A percentile compares a stretch with the other conserved stretches of the same genome.
These are phyloP conservation scores for Globisporangium spiculum DNA, from an alignment of 352 stramenopile species.

Conservation along the genomic window DNA sequence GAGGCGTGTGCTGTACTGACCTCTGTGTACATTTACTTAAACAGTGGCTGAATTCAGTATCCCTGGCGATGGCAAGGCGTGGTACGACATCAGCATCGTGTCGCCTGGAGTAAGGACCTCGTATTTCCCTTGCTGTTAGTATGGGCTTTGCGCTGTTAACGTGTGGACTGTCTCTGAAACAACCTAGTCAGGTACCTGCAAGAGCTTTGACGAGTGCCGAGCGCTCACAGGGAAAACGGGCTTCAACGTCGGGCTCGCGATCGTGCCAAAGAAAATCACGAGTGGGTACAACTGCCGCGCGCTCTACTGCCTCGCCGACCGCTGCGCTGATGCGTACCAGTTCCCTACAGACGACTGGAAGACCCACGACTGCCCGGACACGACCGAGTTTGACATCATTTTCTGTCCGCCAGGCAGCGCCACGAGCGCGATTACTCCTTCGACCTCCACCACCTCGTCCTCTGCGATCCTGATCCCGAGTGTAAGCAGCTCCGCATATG, in stretches of 20 bases:
- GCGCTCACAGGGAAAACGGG: constrained; percentile 23
- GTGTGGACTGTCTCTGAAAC: background rate
- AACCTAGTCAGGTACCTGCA: constrained; percentile 2
- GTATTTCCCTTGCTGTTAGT: background rate
- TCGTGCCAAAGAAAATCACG: constrained; percentile 25
- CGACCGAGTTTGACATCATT: constrained; percentile 17
- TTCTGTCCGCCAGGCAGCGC: constrained; percentile 29
- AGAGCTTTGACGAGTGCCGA: constrained; percentile 11
- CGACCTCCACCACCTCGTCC: background rate
- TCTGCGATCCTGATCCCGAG: constrained; percentile 4
- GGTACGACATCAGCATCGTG: constrained; percentile 20
- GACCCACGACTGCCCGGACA: constrained; percentile 21
- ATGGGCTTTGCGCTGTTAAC: background rate
- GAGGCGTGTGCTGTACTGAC: background rate
- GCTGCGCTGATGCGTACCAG: constrained; percentile 26
- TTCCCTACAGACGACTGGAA: constrained; percentile 26
- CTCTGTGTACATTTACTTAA: background rate
- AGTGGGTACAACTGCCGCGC: constrained; percentile 30
- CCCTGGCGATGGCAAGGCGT: constrained; percentile 16
- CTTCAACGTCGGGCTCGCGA: constrained; percentile 39
- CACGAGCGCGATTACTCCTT: background rate
- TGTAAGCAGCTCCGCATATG: constrained; percentile 6
- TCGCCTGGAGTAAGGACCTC: background rate
- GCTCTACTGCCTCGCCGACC: constrained; percentile 25
- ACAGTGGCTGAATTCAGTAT: constrained; percentile 16